Evolutionary conservation across 2,329 filamentous ascomycete species (phyloP), one percentile per base, ranked within the genome.

Genomic region (Periconia digitata): DNA sequence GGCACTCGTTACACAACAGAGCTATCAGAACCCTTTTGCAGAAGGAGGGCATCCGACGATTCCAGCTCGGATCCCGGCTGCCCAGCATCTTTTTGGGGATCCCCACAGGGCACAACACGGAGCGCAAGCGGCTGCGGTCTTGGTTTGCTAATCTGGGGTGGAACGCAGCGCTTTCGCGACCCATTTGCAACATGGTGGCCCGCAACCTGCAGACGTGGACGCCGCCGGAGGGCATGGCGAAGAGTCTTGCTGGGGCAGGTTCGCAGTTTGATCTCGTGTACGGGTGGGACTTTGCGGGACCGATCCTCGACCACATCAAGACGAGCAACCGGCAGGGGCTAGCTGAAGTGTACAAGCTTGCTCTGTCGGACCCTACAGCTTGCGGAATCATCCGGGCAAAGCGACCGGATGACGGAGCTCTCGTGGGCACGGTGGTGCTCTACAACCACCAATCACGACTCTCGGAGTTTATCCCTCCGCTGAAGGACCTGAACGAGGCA

Each of bases 121-220:
- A 85, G 59, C 76, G 81, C 15, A 85, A 83, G 64, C 76, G 79
- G 41, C 69, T 85, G 18, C 78, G 83, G n/a, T 80, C 82, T 39
- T 97, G 92, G 92, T 96, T 96, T 68, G 83, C 86, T n/a, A 89
- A 86, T 55, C 81, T 91, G 40, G 92, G 92, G 13, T 96, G 92
- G 92, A 91, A 95, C 61, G 86, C 81, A 2, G 79, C 82, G 0
- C 74, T 84, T 4, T 84, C 83, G 2, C 78, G 81, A 10, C 76
- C 83, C 0, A 79, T 87, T 0, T 86, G 82, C 60, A 91, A 87
- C 66, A 85, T 95, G 79, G 75, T 85, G 2, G 86, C 94, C 41
- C 80, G 82, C 29, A 86, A 90, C 57, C 74, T 95, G n/a, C 71
- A 78, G 20, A 80, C 78, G 12, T 95, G 90, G 90, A 74, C 78